Evolutionary conservation across 2,329 filamentous ascomycete species (phyloP), one percentile per base, ranked within the genome.

Genomic region (Lithohypha guttulata): DNA sequence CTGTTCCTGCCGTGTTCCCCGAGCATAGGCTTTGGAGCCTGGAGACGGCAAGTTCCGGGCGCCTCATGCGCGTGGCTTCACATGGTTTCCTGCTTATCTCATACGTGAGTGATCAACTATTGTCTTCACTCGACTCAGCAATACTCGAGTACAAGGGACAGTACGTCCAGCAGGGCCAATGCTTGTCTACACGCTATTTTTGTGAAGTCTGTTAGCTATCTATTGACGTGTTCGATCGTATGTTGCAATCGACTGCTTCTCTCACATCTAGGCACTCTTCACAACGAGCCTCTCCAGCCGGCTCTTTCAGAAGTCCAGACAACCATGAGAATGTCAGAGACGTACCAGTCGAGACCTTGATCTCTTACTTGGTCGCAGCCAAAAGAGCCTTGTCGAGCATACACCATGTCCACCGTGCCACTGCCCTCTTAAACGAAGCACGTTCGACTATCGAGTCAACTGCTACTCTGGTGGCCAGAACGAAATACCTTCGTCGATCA

Each of bases 351-450:
- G 84, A 93, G 51, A 77, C 76, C 17, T 76, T 96, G 29, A 83
- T 95, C 41, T 74, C 77, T 38, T 79, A 93, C 61, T 79, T 95
- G 23, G 76, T 95, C 27, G 79, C 81, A 20, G 83, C 89, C 6
- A 95, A 95, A 58, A 77, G 84, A 30, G 87, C 87, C 1, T 72
- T 96, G 3, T 83, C 82, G 11, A 85, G 85, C 8, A 86, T 93
- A 58, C 76, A 71, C 28, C 78, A 83, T 44, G 84, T 95, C 36
- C 79, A 84, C 56, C 82, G 84, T 43, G 87, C 86, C 48, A 87
- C 91, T 55, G 82, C 93, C 54, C 78, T 95, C 41, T 81, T 91
- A 30, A 84, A 76, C 14, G 69, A 75, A 10, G 84, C 86, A 3
- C 79, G 85, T 22, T 66, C 71, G 21, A 74, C 84, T 22, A 70